phyloP scores from a whole-genome alignment of 257 asterid genomes.

The Verbena officinalis region DNA sequence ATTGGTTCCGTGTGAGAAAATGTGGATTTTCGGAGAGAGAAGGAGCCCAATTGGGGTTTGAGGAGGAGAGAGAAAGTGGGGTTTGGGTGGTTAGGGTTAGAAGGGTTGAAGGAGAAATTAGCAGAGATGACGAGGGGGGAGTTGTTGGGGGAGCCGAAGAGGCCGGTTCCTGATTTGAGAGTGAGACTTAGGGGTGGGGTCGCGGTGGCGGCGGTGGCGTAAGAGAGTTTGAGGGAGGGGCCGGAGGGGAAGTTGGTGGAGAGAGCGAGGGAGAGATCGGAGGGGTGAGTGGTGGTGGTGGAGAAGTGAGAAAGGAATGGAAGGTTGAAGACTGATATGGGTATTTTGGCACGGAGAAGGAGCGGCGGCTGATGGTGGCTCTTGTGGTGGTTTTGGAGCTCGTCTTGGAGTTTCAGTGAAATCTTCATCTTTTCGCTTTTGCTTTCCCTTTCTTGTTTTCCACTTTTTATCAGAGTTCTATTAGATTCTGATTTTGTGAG shows the following conservation, averaged over 20 bases:
- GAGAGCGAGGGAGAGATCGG: constrained; percentile 79
- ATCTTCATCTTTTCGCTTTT: constrained; percentile 52
- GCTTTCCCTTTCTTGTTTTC: not conserved
- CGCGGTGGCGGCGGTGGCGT: constrained; percentile 51
- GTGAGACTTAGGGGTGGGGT: constrained; percentile 62
- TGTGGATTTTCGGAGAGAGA: constrained; percentile 68
- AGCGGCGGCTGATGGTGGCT: constrained; percentile 49
- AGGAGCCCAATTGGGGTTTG: constrained; percentile 78
- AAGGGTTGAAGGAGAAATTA: constrained; percentile 68
- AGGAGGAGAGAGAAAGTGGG: constrained; percentile 74
- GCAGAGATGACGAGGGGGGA: constrained; percentile 83
- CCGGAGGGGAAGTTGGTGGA: constrained; percentile 70
- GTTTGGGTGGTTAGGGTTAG: constrained; percentile 44
- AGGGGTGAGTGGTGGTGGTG: constrained; percentile 83
- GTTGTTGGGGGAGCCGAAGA: constrained; percentile 76
- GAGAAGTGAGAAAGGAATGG: constrained; percentile 83
- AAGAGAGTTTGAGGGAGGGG: constrained; percentile 75
- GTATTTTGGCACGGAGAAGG: constrained; percentile 82
- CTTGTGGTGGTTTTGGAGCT: constrained; percentile 32
- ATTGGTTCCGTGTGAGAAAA: constrained; percentile 37
- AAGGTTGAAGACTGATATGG: constrained; percentile 68
- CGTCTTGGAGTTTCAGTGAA: constrained; percentile 64
- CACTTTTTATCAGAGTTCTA: not conserved
- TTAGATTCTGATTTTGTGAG: constrained; percentile 19
- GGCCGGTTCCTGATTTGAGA: constrained; percentile 85